A percentile compares a stretch with the other conserved stretches of the same genome.
Evolutionary conservation across 345 rosid genomes (phyloP).

Genomic region (Passiflora organensis): DNA sequence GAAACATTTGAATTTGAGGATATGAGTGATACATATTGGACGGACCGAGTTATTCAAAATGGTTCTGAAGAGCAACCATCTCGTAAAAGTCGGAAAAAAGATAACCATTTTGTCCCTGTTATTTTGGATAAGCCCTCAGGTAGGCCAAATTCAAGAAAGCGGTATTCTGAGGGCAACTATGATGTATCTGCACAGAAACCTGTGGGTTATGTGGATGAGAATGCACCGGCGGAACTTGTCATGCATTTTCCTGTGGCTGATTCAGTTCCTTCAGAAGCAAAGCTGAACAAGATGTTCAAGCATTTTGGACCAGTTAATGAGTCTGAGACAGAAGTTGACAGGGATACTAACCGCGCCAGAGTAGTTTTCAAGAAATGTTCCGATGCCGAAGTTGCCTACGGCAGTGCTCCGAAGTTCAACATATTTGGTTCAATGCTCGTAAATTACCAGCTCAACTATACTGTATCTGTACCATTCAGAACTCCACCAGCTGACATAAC

Average conservation of each 20-base stretch:
- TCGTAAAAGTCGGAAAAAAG: slow-evolving; percentile 34
- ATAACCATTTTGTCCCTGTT: slow-evolving; percentile 48
- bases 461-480: slow-evolving; percentile 54
- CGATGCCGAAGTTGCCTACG: slow-evolving; percentile 78
- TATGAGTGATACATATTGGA: slow-evolving; percentile 91
- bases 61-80: slow-evolving; percentile 77
- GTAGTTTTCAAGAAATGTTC: slow-evolving; percentile 66
- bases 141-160: slow-evolving; percentile 54
- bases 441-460: slow-evolving; percentile 66
- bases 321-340: slow-evolving; percentile 69
- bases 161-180: slow-evolving; percentile 43
- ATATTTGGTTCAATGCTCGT: slow-evolving; percentile 67
- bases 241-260: slow-evolving; percentile 65
- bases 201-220: slow-evolving; percentile 44
- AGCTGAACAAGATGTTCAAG: slow-evolving; percentile 75
- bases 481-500: slow-evolving; percentile 15
- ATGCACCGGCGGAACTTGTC: slow-evolving; percentile 71
- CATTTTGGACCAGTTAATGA: slow-evolving; percentile 75
- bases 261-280: slow-evolving; percentile 64
- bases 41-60: slow-evolving; percentile 77
- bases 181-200: slow-evolving; percentile 41
- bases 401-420: slow-evolving; percentile 70
- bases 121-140: slow-evolving; percentile 51
- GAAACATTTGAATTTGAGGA: slow-evolving; percentile 93
- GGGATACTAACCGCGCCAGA: slow-evolving; percentile 71